phyloP scores from a whole-genome alignment of 2,329 filamentous ascomycete species.

The Metarhizium humberi region DNA sequence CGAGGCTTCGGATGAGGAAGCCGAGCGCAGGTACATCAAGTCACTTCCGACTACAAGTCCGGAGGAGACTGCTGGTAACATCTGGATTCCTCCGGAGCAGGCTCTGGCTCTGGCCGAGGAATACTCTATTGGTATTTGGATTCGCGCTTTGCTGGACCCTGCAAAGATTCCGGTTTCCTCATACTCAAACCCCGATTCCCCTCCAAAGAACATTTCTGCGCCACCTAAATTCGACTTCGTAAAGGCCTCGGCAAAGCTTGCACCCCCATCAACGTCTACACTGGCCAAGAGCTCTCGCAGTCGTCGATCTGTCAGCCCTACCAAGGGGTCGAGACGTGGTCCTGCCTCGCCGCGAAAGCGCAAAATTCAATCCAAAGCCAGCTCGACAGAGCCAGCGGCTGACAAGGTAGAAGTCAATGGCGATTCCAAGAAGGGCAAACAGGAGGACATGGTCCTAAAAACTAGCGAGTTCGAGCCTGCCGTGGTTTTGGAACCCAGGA shows the following conservation, averaged over 20 bases:
- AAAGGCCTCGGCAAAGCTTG: slow-evolving; percentile 30
- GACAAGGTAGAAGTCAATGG: slow-evolving; percentile 21
- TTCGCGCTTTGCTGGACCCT: slow-evolving; percentile 86
- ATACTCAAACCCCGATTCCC: slow-evolving; percentile 51
- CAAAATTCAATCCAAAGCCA: slow-evolving; percentile 32
- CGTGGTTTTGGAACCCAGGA: slow-evolving; percentile 39
- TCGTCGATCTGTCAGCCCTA: slow-evolving; percentile 49
- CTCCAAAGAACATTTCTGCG: slow-evolving; percentile 66
- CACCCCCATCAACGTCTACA: slow-evolving; percentile 39
- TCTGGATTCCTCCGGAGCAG: slow-evolving; percentile 83
- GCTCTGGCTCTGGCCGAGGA: slow-evolving; percentile 78
- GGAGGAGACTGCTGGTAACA: slow-evolving; percentile 91
- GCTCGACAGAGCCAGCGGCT: slow-evolving; percentile 22
- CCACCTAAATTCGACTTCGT: slow-evolving; percentile 70
- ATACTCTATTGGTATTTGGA: slow-evolving; percentile 80
- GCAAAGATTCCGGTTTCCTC: slow-evolving; percentile 58
- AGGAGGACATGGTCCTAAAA: slow-evolving; percentile 31
- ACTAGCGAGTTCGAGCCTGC: slow-evolving; percentile 40
- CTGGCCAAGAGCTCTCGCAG: slow-evolving; percentile 36
- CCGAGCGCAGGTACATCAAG: slow-evolving; percentile 78
- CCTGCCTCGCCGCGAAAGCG: slow-evolving; percentile 48
- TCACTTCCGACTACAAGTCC: slow-evolving; percentile 68
- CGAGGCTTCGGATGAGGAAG: slow-evolving; percentile 60
- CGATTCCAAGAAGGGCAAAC: slow-evolving; percentile 19
- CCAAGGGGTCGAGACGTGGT: slow-evolving; percentile 38